Conservation (phyloP, 352 stramenopile species). For the Globisporangium camurandrum region DNA sequence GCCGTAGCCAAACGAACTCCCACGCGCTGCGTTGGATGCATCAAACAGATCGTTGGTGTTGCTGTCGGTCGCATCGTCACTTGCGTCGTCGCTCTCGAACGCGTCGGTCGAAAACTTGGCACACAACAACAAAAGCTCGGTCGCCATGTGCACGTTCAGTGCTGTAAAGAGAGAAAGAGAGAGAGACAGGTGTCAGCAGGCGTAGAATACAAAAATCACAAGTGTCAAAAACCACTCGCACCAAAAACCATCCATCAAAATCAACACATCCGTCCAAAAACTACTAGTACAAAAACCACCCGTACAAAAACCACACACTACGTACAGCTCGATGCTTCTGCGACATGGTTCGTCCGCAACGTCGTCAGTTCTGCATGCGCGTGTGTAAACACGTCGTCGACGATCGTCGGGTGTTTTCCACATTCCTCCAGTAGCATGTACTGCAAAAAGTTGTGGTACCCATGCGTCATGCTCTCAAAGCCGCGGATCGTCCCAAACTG, state of each 20-base stretch:
- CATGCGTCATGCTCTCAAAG: conserved; percentile 83
- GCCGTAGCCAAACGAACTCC: conserved; percentile 35
- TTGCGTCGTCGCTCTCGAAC: conserved; percentile 14
- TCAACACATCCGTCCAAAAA: background rate
- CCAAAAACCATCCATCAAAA: background rate
- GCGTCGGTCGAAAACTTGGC: conserved; percentile 51
- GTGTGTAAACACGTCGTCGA: conserved; percentile 65
- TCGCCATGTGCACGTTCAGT: conserved; percentile 65
- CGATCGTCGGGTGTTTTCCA: conserved; percentile 58
- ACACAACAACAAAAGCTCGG: conserved; percentile 60
- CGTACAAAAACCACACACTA: background rate
- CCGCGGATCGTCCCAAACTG: conserved; percentile 85
- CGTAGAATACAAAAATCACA: background rate
- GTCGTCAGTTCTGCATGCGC: conserved; percentile 53
- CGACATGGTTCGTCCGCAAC: conserved; percentile 32
- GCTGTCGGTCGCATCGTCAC: too few species aligned
- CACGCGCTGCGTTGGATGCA: conserved; percentile 22
- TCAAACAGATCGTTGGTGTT: conserved; percentile 19
- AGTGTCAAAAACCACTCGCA: background rate
- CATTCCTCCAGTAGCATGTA: conserved; percentile 85
- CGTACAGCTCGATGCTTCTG: conserved; percentile 47
- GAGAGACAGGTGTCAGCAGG: too few species aligned
- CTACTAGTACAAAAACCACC: too few species aligned
- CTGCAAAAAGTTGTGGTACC: conserved; percentile 88
- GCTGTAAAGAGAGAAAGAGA: conserved; percentile 13